These are phyloP conservation scores for Pseudonitzschia multistriata DNA, from an alignment of 108 stramenopile species.

Conservation along the genomic window DNA sequence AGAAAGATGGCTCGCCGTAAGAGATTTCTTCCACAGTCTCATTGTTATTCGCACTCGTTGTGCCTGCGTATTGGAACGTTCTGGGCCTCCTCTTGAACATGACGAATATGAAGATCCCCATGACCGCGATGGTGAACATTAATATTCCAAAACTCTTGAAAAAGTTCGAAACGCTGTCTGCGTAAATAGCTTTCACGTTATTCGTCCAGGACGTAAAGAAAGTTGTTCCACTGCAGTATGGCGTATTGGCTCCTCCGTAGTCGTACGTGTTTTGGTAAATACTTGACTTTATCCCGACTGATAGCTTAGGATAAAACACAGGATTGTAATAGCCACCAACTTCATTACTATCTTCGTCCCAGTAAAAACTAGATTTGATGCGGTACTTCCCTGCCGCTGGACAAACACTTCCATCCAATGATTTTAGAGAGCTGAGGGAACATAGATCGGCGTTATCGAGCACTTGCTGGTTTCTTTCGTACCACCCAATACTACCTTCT, in stretches of 20 bases:
- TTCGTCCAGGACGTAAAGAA: slow-evolving; percentile 39
- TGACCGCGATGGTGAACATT: slow-evolving; percentile 15
- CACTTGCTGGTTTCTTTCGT: slow-evolving; percentile 8
- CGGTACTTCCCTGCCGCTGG: slow-evolving; percentile 39
- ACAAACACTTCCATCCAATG: slow-evolving; percentile 30
- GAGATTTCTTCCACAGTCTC: not conserved
- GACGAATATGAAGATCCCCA: slow-evolving; percentile 28
- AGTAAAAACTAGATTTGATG: slow-evolving; percentile 39
- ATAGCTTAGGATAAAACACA: slow-evolving; percentile 28
- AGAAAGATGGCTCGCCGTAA: not conserved
- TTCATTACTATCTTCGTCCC: slow-evolving; percentile 9
- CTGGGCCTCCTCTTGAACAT: slow-evolving; percentile 20
- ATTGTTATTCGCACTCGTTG: not conserved
- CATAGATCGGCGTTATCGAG: slow-evolving; percentile 39
- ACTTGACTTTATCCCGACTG: slow-evolving; percentile 43
- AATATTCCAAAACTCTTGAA: slow-evolving; percentile 48
- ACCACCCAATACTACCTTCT: slow-evolving; percentile 19
- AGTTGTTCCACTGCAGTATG: slow-evolving; percentile 36
- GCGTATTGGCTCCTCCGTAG: slow-evolving; percentile 58
- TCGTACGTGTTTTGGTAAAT: slow-evolving; percentile 31
- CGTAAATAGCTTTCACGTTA: slow-evolving; percentile 18
- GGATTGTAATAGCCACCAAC: slow-evolving; percentile 9
- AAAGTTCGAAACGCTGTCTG: slow-evolving; percentile 32
- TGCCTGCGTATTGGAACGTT: slow-evolving; percentile 13
- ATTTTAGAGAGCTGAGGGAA: slow-evolving; percentile 23